Base-by-base conservation (phyloP, 169 alveolate species). In the Eimeria tenella region DNA sequence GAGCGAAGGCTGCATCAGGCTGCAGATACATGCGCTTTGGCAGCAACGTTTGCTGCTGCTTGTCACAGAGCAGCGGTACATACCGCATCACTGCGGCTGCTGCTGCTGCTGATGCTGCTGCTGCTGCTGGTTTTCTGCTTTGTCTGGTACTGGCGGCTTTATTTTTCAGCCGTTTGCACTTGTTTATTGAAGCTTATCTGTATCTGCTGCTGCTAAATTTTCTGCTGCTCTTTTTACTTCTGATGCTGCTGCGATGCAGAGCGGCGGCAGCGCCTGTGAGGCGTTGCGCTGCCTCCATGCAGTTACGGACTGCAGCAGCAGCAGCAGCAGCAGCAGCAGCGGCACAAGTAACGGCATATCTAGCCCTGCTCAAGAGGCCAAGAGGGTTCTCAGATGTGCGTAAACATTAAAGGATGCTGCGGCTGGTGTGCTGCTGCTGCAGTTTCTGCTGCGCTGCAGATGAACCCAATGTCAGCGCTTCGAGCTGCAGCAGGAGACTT, bases 261-360 rank as follows among this genome's bases (percentile, higher is more conserved):
- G 88, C 71, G 88, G 88, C 7, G 88, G 63, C 55, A 79, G 88
- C 88, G 88, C 53, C 49, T 79, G 88, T 60, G 88, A 79, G 70
- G 71, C 71, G 5, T 60, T 79, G 70, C 88, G 56, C 4, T 79
- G 88, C 21, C 65, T 75, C 17, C 86, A 75, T n/a, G 53, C 63
- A 19, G 52, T 50, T 50, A 42, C 50, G 8, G 9, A 31, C 63
- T 17, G 52, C 88, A 55, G 70, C 63, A 75, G 60, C 86, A 42
- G 52, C 65, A 52, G 63, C 65, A 75, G 63, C 63, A 55, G 71
- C 63, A n/a, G 71, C 88, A 79, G 71, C 88, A 79, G 71, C 88
- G 10, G 83, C 83, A 42, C 62, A 23, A 42, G 83, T 31, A 49
- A 50, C 60, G 56, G 25, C 82, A 21, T 6, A 31, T 17, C 62